Conservation (phyloP, 805 yeast species). For the Metschnikowia gelsemii region DNA sequence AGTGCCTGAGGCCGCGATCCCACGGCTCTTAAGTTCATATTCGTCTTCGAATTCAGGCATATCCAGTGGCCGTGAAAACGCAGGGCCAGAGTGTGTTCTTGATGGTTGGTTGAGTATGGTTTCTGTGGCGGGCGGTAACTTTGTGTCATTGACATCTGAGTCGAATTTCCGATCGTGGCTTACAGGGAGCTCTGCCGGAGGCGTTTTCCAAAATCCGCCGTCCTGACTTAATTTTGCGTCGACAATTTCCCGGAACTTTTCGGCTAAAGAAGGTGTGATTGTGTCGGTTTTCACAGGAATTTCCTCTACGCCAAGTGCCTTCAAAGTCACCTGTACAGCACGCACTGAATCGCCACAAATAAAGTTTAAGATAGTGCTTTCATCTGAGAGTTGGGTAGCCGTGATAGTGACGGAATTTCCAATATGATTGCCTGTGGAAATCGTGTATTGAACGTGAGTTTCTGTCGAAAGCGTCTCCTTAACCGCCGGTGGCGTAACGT, state of each 20-base stretch:
- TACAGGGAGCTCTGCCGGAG: not conserved
- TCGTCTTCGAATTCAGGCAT: conserved; percentile 58
- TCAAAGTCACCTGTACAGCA: conserved; percentile 5
- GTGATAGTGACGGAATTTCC: not conserved
- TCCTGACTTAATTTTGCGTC: conserved; percentile 3
- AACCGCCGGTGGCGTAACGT: not conserved
- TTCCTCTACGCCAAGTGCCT: conserved; percentile 7
- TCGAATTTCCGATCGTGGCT: too few species aligned
- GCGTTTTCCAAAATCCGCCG: conserved; percentile 7
- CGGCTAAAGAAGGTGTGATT: conserved; percentile 1
- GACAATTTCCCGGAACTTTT: not conserved
- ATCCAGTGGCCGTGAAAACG: conserved; percentile 30
- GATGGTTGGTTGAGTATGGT: not conserved
- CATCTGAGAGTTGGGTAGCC: conserved; percentile 7
- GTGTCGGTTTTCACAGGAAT: not conserved
- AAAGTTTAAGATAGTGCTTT: conserved; percentile 6
- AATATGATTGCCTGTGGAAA: not conserved
- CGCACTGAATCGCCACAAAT: conserved; percentile 4
- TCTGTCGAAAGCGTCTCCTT: conserved; percentile 2
- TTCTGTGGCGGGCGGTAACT: too few species aligned
- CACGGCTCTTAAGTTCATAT: conserved; percentile 33
- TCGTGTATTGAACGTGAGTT: conserved; percentile 7
- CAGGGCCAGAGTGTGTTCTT: not conserved
- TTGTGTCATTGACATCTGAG: too few species aligned
- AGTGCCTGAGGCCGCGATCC: not conserved